Conservation (phyloP, 1,284 basidiomycete species). For the Sphagnurus paluster region DNA sequence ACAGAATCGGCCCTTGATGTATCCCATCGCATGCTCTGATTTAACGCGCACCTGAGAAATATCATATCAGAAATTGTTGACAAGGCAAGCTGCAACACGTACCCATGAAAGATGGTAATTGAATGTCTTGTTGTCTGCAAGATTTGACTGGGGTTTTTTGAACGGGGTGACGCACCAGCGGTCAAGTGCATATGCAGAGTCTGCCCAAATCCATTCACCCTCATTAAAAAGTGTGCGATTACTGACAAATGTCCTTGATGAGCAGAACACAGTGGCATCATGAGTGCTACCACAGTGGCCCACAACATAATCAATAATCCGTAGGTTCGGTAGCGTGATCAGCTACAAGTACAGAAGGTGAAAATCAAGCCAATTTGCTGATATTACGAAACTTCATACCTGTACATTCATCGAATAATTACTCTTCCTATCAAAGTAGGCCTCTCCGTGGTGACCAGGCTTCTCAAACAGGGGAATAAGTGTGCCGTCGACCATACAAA, state of each 20-base stretch:
- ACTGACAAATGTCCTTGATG: too few relatives aligned
- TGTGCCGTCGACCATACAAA: constrained; percentile 35
- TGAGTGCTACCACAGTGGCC: constrained; percentile 18
- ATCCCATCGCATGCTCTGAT: constrained; percentile 29
- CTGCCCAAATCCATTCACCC: constrained; percentile 22
- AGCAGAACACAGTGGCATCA: constrained; percentile 20
- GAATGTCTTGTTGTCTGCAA: constrained; percentile 1
- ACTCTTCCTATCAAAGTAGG: constrained; percentile 32
- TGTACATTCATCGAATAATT: constrained; percentile 36
- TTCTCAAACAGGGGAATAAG: constrained; percentile 26
- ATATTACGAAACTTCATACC: constrained; percentile 21
- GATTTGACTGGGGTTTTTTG: constrained; percentile 1
- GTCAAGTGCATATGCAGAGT: constrained; percentile 22
- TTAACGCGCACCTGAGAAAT: constrained; percentile 13
- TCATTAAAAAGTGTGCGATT: constrained; percentile 14
- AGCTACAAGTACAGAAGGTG: constrained; percentile 19
- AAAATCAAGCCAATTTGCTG: too few relatives aligned
- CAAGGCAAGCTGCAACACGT: not conserved
- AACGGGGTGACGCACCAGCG: constrained; percentile 22
- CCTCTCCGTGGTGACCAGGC: constrained; percentile 30
- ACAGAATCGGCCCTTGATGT: constrained; percentile 29
- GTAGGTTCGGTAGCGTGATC: constrained; percentile 30
- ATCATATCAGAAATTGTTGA: not conserved
- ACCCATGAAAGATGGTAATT: constrained; percentile 1
- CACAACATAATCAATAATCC: constrained; percentile 29